A percentile compares a stretch with the other conserved stretches of the same genome.
These are phyloP conservation scores for Xylaria multiplex DNA, from an alignment of 2,329 filamentous ascomycete species.

Conservation along the genomic window DNA sequence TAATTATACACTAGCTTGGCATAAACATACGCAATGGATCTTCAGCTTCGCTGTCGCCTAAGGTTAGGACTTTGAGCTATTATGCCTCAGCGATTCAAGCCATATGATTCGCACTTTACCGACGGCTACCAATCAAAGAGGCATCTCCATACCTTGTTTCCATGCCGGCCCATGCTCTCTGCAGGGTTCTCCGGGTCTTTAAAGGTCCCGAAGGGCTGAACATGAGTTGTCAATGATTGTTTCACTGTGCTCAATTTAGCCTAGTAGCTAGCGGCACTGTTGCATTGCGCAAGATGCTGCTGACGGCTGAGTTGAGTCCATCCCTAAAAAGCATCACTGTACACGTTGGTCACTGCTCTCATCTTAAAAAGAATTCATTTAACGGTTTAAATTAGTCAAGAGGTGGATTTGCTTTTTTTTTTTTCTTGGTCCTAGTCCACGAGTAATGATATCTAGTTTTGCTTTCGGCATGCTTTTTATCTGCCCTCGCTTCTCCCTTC, in stretches of 20 bases:
- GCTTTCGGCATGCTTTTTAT: neutral
- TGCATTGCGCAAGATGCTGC: conserved; percentile 26
- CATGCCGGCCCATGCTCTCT: neutral
- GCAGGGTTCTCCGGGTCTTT: conserved; percentile 26
- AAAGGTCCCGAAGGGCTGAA: conserved; percentile 26
- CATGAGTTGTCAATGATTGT: conserved; percentile 14
- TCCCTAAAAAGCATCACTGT: conserved; percentile 24
- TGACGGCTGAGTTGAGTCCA: conserved; percentile 30
- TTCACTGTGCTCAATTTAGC: conserved; percentile 33
- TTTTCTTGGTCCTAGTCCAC: conserved; percentile 1
- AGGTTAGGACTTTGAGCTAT: neutral
- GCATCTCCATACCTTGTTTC: neutral
- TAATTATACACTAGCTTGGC: neutral
- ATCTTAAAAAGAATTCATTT: conserved; percentile 17
- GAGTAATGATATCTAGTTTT: conserved; percentile 4
- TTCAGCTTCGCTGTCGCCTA: conserved; percentile 12
- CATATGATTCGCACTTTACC: conserved; percentile 17
- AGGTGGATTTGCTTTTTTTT: conserved; percentile 18
- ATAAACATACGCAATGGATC: neutral
- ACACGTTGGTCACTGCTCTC: conserved; percentile 8
- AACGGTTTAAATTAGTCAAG: conserved; percentile 30
- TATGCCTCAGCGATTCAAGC: conserved; percentile 3
- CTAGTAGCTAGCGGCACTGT: conserved; percentile 26
- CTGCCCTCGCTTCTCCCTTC: conserved; percentile 1
- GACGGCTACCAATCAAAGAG: conserved; percentile 1